These are phyloP conservation scores for Cryptococcus maquisensis DNA, from an alignment of 1,284 basidiomycete species.

Conservation along the genomic window DNA sequence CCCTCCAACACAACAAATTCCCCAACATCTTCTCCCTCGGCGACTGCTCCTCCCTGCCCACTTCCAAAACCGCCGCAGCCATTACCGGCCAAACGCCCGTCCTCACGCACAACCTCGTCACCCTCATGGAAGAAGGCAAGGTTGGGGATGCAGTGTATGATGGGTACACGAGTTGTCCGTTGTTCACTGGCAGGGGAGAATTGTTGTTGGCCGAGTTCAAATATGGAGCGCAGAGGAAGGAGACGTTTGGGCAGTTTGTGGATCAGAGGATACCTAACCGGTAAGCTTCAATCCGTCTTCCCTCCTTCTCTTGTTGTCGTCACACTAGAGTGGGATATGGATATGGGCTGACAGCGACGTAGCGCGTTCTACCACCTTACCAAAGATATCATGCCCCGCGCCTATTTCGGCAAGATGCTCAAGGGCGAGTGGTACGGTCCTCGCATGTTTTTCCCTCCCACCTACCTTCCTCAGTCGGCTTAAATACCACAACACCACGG, in stretches of 20 bases:
- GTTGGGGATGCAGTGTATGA: constrained; percentile 66
- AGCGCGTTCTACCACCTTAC: constrained; percentile 87
- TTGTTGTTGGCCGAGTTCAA: constrained; percentile 80
- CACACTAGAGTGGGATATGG: neutral
- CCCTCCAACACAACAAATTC: constrained; percentile 75
- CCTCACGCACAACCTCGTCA: constrained; percentile 80
- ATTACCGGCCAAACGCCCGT: constrained; percentile 91
- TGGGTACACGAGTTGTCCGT: constrained; percentile 60
- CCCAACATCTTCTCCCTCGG: constrained; percentile 85
- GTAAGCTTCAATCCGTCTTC: constrained; percentile 11
- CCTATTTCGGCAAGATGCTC: constrained; percentile 82
- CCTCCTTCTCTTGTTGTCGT: neutral
- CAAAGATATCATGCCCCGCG: constrained; percentile 81
- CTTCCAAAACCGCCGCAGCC: constrained; percentile 93
- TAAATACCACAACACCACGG: neutral
- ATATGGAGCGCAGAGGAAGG: constrained; percentile 80
- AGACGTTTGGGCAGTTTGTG: constrained; percentile 66
- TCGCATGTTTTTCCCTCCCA: constrained; percentile 42
- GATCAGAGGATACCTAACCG: constrained; percentile 64
- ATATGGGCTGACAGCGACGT: neutral
- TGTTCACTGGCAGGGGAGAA: constrained; percentile 52
- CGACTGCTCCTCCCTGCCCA: constrained; percentile 85
- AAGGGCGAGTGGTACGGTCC: constrained; percentile 53
- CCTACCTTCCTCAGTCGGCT: constrained; percentile 20
- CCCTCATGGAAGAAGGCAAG: constrained; percentile 66